A percentile compares a stretch with the other conserved stretches of the same genome.
phyloP scores from a whole-genome alignment of 345 rosid species.

The Bruguiera sexangula region DNA sequence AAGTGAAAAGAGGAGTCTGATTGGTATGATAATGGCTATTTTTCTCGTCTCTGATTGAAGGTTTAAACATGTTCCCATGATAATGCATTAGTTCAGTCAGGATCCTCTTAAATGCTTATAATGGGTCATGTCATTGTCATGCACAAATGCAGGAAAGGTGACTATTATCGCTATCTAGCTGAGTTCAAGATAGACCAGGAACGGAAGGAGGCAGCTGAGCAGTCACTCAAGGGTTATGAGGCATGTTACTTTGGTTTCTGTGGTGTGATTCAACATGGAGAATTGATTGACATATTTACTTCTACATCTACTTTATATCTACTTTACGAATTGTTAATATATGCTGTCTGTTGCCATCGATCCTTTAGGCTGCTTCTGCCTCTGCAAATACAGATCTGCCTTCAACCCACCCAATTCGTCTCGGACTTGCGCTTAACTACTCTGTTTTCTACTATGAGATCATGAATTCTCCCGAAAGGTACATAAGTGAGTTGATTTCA shows the following conservation, averaged over 20 bases:
- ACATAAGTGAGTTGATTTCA: background rate
- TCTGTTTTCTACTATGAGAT: conserved; percentile 98
- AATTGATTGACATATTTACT: background rate
- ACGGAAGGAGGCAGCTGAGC: conserved; percentile 90
- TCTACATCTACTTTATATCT: background rate
- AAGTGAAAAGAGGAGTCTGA: too few relatives aligned
- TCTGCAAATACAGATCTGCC: conserved; percentile 89
- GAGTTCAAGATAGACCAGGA: conserved; percentile 91
- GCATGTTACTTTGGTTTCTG: conserved; percentile 29
- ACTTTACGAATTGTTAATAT: background rate
- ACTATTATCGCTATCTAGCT: conserved; percentile 86
- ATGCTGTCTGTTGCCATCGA: background rate
- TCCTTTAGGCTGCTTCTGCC: conserved; percentile 73
- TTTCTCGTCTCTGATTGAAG: too few relatives aligned
- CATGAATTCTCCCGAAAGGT: conserved; percentile 99
- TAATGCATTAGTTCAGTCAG: too few relatives aligned
- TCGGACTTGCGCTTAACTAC: conserved; percentile 98
- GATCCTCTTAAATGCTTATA: background rate
- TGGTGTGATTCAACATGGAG: background rate
- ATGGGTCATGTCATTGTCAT: background rate
- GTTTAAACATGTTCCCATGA: too few relatives aligned
- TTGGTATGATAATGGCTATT: too few relatives aligned
- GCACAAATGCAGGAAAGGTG: conserved; percentile 72
- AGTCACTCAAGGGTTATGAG: conserved; percentile 92
- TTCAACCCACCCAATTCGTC: conserved; percentile 96